Evolutionary conservation across 2,329 filamentous ascomycete genomes (phyloP), one percentile per base, ranked within the genome.

Genomic region (Cercospora nicotianae): DNA sequence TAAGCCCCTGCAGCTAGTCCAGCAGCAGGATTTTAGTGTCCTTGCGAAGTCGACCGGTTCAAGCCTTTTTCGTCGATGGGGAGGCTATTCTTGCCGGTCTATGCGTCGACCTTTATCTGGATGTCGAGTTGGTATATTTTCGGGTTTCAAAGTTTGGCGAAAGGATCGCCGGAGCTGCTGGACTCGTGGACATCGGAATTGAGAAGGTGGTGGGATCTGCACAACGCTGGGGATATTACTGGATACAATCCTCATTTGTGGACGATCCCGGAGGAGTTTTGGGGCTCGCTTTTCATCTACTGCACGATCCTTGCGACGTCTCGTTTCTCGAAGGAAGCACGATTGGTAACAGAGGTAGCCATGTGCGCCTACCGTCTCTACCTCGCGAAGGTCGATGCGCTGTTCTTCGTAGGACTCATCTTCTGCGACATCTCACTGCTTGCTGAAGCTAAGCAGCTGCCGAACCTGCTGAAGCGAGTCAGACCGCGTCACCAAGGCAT

Each of bases 321-420:
- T 85, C 83, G 64, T 83, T 84, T 0, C 80, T 78, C 20, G 84
- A 83, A 66, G 83, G 85, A 3, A 84, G 59, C 23, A 16, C 30
- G 67, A 36, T 59, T 69, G 10, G n/a, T 36, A 3, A 31, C 60
- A 12, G 61, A 69, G 39, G 33, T 51, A 0, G 83, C 74, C 0
- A 79, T 91, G 16, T 82, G 87, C 13, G 80, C 82, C 70, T 91
- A 91, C 77, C 90, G 90, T 73, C 80, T 91, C 73, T 91, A 90
- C 75, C 83, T 91, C 57, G 84, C n/a, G n/a, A 45, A 45, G n/a
- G 39, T 83, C 2, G 89, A 91, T 75, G 89, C 87, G 26, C 80
- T 88, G 75, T 90, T 90, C 74, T 77, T 85, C 13, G 78, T 82
- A 0, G 88, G 88, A 23, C 87, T 89, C 84, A 76, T 90, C 3